Percentiles rank a stretch among this genome's conserved stretches.
phyloP scores from a whole-genome alignment of 257 asterid genomes.

The Thymus quinquecostatus region DNA sequence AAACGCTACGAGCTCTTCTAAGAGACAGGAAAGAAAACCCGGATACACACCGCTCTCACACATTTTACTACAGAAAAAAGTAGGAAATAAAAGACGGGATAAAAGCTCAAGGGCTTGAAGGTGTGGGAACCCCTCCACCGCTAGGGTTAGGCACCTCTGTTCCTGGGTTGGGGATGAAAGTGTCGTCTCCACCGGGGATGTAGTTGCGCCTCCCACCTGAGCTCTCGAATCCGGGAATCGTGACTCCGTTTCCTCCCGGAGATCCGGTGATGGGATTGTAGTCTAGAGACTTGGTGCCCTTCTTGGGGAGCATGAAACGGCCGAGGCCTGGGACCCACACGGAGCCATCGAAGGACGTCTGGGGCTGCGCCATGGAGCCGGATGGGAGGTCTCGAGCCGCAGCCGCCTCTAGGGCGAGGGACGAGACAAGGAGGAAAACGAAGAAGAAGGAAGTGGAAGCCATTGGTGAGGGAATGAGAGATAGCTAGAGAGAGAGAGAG shows the following conservation, averaged over 20 bases:
- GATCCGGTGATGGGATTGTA: constrained; percentile 73
- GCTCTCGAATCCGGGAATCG: constrained; percentile 42
- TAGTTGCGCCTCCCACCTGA: constrained; percentile 30
- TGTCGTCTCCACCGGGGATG: constrained; percentile 76
- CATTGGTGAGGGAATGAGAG: constrained; percentile 38
- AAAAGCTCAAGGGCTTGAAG: constrained; percentile 49
- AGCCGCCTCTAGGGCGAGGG: constrained; percentile 22
- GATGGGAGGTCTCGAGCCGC: constrained; percentile 47
- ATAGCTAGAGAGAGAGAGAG: neutral
- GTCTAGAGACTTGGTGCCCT: constrained; percentile 45
- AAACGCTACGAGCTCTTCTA: constrained; percentile 14
- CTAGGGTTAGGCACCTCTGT: constrained; percentile 56
- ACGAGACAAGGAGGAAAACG: constrained; percentile 38
- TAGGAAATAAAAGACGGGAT: neutral
- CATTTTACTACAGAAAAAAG: constrained; percentile 12
- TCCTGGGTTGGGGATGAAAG: constrained; percentile 60
- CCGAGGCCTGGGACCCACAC: constrained; percentile 75
- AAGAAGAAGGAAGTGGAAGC: constrained; percentile 34
- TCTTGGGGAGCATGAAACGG: constrained; percentile 51
- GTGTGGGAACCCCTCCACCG: constrained; percentile 38
- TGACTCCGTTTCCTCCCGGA: constrained; percentile 45
- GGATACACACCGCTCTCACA: constrained; percentile 18
- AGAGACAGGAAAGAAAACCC: constrained; percentile 19
- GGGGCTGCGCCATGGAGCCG: constrained; percentile 39
- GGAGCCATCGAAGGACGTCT: constrained; percentile 50